A percentile compares a stretch with the other conserved stretches of the same genome.
Evolutionary conservation across 805 yeast genomes (phyloP).

Genomic region (Saccharomyces paradoxus): DNA sequence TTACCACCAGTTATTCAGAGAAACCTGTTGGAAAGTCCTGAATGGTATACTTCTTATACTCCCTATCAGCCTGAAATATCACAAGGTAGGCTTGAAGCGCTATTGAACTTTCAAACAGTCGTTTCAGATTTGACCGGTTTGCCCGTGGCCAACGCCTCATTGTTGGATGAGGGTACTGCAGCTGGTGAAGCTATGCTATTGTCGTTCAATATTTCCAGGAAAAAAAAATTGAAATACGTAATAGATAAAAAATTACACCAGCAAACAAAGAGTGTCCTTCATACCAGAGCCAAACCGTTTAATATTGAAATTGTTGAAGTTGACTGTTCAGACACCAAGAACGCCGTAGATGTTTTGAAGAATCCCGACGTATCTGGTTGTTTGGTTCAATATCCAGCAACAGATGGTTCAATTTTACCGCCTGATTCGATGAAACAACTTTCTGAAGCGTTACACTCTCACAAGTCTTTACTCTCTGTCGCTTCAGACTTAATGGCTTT

Average conservation of each 20-base stretch:
- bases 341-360: constrained; percentile 32
- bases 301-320: constrained; percentile 55
- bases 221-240: constrained; percentile 59
- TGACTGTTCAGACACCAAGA: constrained; percentile 40
- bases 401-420: constrained; percentile 63
- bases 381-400: constrained; percentile 82
- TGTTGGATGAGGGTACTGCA: constrained; percentile 93
- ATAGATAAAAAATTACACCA: constrained; percentile 74
- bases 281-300: constrained; percentile 70
- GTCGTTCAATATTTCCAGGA: constrained; percentile 57
- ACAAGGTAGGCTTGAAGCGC: constrained; percentile 88
- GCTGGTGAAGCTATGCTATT: constrained; percentile 95
- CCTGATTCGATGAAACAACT: constrained; percentile 43
- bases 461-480: constrained; percentile 70
- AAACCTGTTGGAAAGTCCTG: constrained; percentile 86
- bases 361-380: constrained; percentile 59
- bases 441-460: constrained; percentile 56
- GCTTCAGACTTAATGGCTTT: constrained; percentile 91
- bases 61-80: constrained; percentile 98
- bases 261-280: constrained; percentile 75
- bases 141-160: constrained; percentile 89
- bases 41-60: constrained; percentile 97
- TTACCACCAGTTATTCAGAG: constrained; percentile 91
- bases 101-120: constrained; percentile 89
- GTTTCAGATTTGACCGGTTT: constrained; percentile 85